phyloP scores from a whole-genome alignment of 2,329 filamentous ascomycete species.

The Helotiales sp. region DNA sequence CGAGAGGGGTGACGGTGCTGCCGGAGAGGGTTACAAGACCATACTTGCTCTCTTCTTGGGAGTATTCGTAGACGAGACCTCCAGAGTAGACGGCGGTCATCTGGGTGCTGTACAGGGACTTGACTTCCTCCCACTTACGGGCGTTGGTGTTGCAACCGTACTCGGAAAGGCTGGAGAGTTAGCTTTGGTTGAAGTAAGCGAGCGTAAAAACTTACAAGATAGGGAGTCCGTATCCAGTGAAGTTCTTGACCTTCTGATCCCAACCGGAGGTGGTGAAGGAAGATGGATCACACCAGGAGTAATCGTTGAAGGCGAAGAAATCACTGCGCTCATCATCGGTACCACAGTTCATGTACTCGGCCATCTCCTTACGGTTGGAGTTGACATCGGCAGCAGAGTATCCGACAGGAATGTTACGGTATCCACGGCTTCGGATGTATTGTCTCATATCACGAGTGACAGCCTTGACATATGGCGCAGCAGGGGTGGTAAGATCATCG shows the following conservation, averaged over 20 bases:
- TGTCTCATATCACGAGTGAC: slow-evolving; percentile 62
- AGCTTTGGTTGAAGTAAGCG: background rate
- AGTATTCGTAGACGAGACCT: slow-evolving; percentile 95
- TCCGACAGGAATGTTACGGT: slow-evolving; percentile 59
- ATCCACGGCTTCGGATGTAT: slow-evolving; percentile 54
- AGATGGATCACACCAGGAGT: slow-evolving; percentile 68
- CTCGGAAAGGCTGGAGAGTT: slow-evolving; percentile 67
- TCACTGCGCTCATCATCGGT: slow-evolving; percentile 68
- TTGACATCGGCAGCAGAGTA: slow-evolving; percentile 70
- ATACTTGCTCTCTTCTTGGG: slow-evolving; percentile 76
- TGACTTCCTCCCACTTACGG: slow-evolving; percentile 81
- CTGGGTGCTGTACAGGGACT: slow-evolving; percentile 75
- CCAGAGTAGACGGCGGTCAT: slow-evolving; percentile 94
- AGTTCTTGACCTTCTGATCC: slow-evolving; percentile 71
- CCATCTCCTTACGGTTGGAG: slow-evolving; percentile 71
- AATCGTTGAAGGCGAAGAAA: slow-evolving; percentile 71
- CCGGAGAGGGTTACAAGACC: slow-evolving; percentile 52
- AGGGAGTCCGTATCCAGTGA: slow-evolving; percentile 69
- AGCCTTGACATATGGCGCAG: slow-evolving; percentile 63
- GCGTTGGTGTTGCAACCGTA: slow-evolving; percentile 85
- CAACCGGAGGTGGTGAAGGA: slow-evolving; percentile 65
- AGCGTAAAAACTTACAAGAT: slow-evolving; percentile 47
- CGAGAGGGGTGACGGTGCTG: slow-evolving; percentile 47
- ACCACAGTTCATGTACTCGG: slow-evolving; percentile 76
- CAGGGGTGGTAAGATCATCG: slow-evolving; percentile 53